phyloP scores from a whole-genome alignment of 2,329 filamentous ascomycete genomes.

The Paecilomyces niveus region DNA sequence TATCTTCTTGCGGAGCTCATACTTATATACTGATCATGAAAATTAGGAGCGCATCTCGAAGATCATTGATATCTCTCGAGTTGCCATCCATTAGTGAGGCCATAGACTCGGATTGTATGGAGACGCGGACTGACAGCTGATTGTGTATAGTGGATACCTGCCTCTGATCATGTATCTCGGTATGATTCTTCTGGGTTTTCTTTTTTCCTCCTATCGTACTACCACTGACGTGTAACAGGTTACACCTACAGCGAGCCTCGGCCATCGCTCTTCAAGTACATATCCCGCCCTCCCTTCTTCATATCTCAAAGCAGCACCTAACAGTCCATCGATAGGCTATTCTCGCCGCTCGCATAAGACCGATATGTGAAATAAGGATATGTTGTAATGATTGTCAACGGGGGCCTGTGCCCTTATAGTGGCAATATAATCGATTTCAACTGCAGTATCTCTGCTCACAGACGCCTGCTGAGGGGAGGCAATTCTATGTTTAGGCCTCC shows the following conservation, averaged over 20 bases:
- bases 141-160: conserved; percentile 69
- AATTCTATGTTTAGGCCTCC: not conserved
- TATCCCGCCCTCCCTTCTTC: conserved; percentile 18
- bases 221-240: conserved; percentile 45
- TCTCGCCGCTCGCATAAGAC: conserved; percentile 36
- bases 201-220: conserved; percentile 8
- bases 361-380: conserved; percentile 1
- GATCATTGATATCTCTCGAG: conserved; percentile 88
- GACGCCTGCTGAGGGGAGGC: not conserved
- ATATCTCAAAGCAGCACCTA: conserved; percentile 7
- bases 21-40: not conserved
- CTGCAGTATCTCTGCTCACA: not conserved
- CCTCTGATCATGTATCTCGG: conserved; percentile 95
- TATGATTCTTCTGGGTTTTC: conserved; percentile 38
- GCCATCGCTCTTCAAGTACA: conserved; percentile 68
- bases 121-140: conserved; percentile 14
- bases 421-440: not conserved
- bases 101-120: conserved; percentile 26
- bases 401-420: not conserved
- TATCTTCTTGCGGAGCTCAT: not conserved
- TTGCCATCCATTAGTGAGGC: conserved; percentile 90
- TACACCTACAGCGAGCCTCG: conserved; percentile 92
- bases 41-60: conserved; percentile 90
- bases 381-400: conserved; percentile 1
- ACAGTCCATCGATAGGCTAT: conserved; percentile 23